Evolutionary conservation across 768 basidiomycete genomes (phyloP).

Genomic region (Phaeotremella fagi): DNA sequence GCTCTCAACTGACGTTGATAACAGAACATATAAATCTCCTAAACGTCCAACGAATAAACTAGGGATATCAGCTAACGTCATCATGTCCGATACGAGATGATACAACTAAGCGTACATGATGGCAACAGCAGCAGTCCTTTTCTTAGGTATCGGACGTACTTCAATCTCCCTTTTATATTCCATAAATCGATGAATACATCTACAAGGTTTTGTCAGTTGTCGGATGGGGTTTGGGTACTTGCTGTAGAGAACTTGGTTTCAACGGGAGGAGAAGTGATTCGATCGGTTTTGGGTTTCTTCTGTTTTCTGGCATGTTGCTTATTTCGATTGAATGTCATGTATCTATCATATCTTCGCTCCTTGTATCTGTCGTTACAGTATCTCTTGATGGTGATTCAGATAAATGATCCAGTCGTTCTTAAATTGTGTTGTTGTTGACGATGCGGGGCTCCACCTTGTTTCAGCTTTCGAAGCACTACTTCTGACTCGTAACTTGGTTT

Average conservation of each 20-base stretch:
- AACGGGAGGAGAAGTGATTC: slow-evolving; percentile 32
- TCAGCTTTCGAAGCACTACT: too few relatives aligned
- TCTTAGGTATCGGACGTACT: slow-evolving; percentile 8
- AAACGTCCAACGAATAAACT: slow-evolving; percentile 70
- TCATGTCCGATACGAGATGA: background rate
- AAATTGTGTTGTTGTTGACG: too few relatives aligned
- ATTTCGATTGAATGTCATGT: too few relatives aligned
- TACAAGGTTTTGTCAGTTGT: background rate
- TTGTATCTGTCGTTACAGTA: too few relatives aligned
- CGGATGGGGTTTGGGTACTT: slow-evolving; percentile 3
- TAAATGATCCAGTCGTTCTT: too few relatives aligned
- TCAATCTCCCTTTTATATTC: slow-evolving; percentile 8
- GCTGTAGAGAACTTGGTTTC: slow-evolving; percentile 37
- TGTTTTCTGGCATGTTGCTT: too few relatives aligned
- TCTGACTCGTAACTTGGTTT: too few relatives aligned
- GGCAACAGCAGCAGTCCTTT: slow-evolving; percentile 18
- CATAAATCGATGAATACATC: slow-evolving; percentile 17
- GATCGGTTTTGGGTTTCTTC: slow-evolving; percentile 14
- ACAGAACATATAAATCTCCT: slow-evolving; percentile 77
- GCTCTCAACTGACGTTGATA: slow-evolving; percentile 48
- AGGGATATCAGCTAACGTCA: background rate
- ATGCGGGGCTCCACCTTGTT: too few relatives aligned
- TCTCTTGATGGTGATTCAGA: too few relatives aligned
- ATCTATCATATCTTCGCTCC: too few relatives aligned
- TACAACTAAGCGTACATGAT: slow-evolving; percentile 6